These are phyloP conservation scores for Corymbia calophylla DNA, from an alignment of 441 rosid genomes.

Conservation along the genomic window DNA sequence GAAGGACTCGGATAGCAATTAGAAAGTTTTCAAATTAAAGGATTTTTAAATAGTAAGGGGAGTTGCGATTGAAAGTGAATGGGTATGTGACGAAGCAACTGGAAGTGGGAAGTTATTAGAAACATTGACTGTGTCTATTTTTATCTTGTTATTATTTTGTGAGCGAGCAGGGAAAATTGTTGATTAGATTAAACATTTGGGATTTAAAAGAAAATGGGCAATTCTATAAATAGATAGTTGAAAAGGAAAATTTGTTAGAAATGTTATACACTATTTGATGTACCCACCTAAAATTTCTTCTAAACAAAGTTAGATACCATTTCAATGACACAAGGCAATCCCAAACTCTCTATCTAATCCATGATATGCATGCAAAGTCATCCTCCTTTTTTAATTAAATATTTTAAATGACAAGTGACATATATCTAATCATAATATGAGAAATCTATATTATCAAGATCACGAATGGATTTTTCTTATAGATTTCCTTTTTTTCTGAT, in stretches of 20 bases:
- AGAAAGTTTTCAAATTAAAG: not conserved
- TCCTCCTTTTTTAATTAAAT: not conserved
- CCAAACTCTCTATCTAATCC: not conserved
- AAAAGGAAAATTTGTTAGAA: not conserved
- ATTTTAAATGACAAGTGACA: not conserved
- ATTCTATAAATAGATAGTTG: not conserved
- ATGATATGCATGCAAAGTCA: not conserved
- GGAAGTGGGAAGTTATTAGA: not conserved
- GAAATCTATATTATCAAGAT: not conserved
- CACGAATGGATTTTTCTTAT: not conserved
- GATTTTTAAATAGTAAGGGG: not conserved
- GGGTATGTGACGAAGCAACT: not conserved
- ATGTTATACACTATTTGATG: not conserved
- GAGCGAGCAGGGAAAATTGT: too few relatives aligned
- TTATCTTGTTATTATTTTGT: not conserved
- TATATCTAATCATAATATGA: not conserved
- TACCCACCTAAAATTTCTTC: not conserved
- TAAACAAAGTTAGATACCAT: not conserved
- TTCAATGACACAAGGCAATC: not conserved
- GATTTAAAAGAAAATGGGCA: not conserved
- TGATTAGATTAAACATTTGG: fast-evolving
- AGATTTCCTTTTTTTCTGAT: fast-evolving
- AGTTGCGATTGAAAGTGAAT: not conserved
- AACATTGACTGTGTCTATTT: not conserved
- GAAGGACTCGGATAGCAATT: not conserved